Conservation (phyloP, 2,329 filamentous ascomycete species). For the Colletotrichum sp. region DNA sequence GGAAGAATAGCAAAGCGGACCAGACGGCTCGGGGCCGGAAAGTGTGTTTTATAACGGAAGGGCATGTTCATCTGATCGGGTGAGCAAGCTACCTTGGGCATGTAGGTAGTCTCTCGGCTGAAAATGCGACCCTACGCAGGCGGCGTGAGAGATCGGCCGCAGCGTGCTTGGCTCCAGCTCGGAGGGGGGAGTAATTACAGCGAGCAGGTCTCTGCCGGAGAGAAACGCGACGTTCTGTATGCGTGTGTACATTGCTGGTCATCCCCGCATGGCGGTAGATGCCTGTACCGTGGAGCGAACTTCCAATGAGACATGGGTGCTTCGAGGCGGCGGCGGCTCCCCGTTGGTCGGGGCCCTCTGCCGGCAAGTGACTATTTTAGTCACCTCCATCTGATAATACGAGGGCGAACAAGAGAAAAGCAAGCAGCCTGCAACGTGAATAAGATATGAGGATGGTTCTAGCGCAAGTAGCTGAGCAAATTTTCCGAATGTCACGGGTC, state of each 20-base stretch:
- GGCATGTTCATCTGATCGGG: not conserved
- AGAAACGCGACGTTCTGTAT: not conserved
- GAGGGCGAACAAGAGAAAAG: slow-evolving; percentile 9
- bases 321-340: not conserved
- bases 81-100: not conserved
- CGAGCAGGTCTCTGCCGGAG: not conserved
- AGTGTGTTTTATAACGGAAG: slow-evolving; percentile 16
- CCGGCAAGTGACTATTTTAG: not conserved
- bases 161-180: slow-evolving; percentile 1
- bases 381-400: not conserved
- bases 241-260: not conserved
- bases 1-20: not conserved
- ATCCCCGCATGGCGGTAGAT: not conserved
- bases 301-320: not conserved
- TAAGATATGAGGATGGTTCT: not conserved
- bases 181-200: not conserved
- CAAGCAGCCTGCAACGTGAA: not conserved
- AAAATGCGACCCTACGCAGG: not conserved
- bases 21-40: not conserved
- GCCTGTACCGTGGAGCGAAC: not conserved
- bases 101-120: not conserved
- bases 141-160: not conserved
- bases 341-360: not conserved
- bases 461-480: not conserved
- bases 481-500: not conserved